Percentiles rank a stretch among this genome's conserved stretches.
Conservation (phyloP, 176 grass and related monocot species). For the Rhynchospora tenuis region DNA sequence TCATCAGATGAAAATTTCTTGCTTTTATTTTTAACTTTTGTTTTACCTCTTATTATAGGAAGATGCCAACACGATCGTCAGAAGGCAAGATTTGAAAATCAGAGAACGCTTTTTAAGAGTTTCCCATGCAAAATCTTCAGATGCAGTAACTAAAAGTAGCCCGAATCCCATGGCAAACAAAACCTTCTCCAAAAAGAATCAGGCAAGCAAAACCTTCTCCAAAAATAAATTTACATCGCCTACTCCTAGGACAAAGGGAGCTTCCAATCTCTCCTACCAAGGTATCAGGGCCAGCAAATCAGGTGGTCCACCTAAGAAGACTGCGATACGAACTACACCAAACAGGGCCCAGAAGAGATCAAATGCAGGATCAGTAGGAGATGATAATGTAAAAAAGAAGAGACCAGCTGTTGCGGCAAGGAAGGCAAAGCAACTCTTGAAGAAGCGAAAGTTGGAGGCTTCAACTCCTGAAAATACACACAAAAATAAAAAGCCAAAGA, state of each 20-base stretch:
- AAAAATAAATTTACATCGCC: constrained; percentile 13
- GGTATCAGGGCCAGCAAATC: constrained; percentile 65
- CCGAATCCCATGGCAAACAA: constrained; percentile 12
- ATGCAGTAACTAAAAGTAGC: constrained; percentile 29
- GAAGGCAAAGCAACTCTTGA: constrained; percentile 62
- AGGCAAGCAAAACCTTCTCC: constrained; percentile 15
- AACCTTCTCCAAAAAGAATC: background rate
- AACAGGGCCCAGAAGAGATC: constrained; percentile 25
- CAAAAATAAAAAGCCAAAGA: constrained; percentile 59
- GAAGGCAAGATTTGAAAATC: constrained; percentile 46
- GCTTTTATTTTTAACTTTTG: constrained; percentile 2
- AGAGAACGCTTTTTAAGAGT: constrained; percentile 66
- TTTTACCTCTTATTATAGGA: constrained; percentile 30
- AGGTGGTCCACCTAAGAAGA: constrained; percentile 57
- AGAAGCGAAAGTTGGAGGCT: constrained; percentile 60
- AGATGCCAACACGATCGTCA: constrained; percentile 52
- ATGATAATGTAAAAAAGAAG: constrained; percentile 30
- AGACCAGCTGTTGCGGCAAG: constrained; percentile 74
- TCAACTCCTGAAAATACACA: constrained; percentile 51
- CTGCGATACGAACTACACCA: background rate
- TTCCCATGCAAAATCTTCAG: constrained; percentile 49
- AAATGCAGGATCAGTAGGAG: constrained; percentile 18
- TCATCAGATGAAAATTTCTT: background rate
- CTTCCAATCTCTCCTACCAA: constrained; percentile 58
- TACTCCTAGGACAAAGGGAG: constrained; percentile 28